Base-by-base conservation (phyloP, 2,329 filamentous ascomycete genomes). In the Trichophyton schoenleinii region DNA sequence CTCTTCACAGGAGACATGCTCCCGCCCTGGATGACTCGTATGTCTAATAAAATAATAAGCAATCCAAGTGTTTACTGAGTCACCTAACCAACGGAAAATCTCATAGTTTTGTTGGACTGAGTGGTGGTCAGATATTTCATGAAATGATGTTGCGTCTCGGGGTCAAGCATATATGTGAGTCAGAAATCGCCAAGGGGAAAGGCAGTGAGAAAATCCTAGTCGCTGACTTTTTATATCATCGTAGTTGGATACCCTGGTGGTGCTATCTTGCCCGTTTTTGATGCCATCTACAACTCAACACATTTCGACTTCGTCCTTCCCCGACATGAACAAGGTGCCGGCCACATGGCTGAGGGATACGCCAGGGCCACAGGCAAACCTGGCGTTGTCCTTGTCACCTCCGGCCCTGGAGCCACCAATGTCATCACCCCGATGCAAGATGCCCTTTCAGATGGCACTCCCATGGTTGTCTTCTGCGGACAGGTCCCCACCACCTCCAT, bases 271-370 rank as follows among this genome's bases (percentile, higher is more conserved):
- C 94, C 94, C 69, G 92, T 97, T 49, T 97, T 96, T 79, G 94
- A 99, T 75, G 94, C 94, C 71, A 97, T 99, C 73, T 95, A 95
- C 83, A 96, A 96, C 80, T 97, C 92, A 62, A 86, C 88, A 79
- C 88, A 96, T 77, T 96, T 97, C 79, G 87, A 96, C 65, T 97
- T 99, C 72, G 85, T 97, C 74, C 85, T 97, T 7, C 94, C 94
- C 34, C 86, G 89, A 76, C 94, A 99, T 77, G 94, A 97, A 78
- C 94, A 99, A 78, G 94, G 94, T 67, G 94, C 94, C 62, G 94
- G 94, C 66, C 94, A 99, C 78, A 99, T 97, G 94, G 94, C 94
- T 15, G 87, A 97, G 77, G 94, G 94, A 60, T 97, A 97, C 73
- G 94, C 94, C 61, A 87, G 94, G 69, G 92, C 91, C 62, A 92